Evolutionary conservation across 305 asterid genomes (phyloP), one percentile per base, ranked within the genome.

Genomic region (Fraxinus platypoda): DNA sequence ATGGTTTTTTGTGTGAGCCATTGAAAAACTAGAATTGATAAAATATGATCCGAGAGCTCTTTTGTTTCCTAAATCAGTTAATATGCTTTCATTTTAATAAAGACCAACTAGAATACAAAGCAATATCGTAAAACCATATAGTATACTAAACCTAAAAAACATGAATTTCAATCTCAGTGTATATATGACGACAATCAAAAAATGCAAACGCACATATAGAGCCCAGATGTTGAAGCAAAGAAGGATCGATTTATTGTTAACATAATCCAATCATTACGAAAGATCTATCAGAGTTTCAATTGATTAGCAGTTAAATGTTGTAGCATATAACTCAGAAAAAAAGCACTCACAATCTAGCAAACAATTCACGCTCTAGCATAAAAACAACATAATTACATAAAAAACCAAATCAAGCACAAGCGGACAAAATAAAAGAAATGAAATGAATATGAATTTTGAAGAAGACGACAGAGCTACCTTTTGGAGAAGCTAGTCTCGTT

Each of bases 401-500:
- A 71, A 59, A n/a, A 94, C 72, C 13, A 46, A 31, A 81, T 33
- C 34, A 6, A 43, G 37, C 75, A 64, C 15, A 37, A 12, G 59
- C 26, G 31, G 26, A 13, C 77, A 81, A 9, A 57, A 59, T 34
- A 74, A 4, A 15, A 8, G 33, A 64, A 64, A 64, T 3, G 72
- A 64, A 79, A 38, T 38, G 28, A 54, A 8, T 37, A 70, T 1
- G 4, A 82, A 46, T 43, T 37, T 57, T 12, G 9, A 72, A 30
- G n/a, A 0, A 34, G 3, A 38, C 7, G 35, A 62, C 23, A 12
- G 75, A 73, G 0, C 30, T 25, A 93, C 98, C 98, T 80, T 78
- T 94, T 94, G 72, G 93, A 94, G 80, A 94, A 94, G 78, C 83
- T 26, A 21, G 93, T 75, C 66, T 90, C 93, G 15, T 66, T 66